These are phyloP conservation scores for Starmerella lactis-condensi DNA, from an alignment of 805 yeast species.

Conservation along the genomic window DNA sequence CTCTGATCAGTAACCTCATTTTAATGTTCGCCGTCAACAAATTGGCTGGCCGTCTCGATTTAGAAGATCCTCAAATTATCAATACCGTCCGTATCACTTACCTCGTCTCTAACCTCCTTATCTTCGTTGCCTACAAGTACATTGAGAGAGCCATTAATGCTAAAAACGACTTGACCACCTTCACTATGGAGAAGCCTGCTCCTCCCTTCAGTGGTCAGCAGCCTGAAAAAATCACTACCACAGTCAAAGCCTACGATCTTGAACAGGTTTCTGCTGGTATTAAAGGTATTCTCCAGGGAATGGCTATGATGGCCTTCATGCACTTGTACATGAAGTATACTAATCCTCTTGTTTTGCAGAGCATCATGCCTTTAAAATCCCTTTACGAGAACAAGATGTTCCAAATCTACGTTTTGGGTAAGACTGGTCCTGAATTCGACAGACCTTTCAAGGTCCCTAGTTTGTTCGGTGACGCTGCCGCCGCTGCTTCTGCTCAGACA, in stretches of 20 bases:
- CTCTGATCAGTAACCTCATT: constrained; percentile 68
- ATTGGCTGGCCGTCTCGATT: constrained; percentile 69
- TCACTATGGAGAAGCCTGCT: constrained; percentile 79
- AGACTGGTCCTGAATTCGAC: constrained; percentile 61
- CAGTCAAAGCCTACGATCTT: constrained; percentile 87
- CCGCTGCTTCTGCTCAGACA: constrained; percentile 73
- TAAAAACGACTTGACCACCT: constrained; percentile 72
- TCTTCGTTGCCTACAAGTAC: constrained; percentile 48
- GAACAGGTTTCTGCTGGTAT: constrained; percentile 63
- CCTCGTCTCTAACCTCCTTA: constrained; percentile 42
- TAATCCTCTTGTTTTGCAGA: constrained; percentile 90
- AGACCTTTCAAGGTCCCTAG: constrained; percentile 90
- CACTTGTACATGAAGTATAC: constrained; percentile 94
- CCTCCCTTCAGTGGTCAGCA: constrained; percentile 59
- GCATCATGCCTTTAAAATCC: constrained; percentile 72
- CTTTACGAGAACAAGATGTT: constrained; percentile 82
- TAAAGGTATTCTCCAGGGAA: constrained; percentile 67
- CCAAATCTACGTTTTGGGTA: constrained; percentile 71
- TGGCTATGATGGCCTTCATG: constrained; percentile 97
- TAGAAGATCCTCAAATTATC: constrained; percentile 62
- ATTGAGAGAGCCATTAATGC: constrained; percentile 41
- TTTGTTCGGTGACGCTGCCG: constrained; percentile 54
- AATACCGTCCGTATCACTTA: constrained; percentile 61
- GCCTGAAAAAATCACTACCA: constrained; percentile 52
- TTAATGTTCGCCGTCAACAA: constrained; percentile 96